Base-by-base conservation (phyloP, 2,329 filamentous ascomycete species). In the Cladosporium sp. region DNA sequence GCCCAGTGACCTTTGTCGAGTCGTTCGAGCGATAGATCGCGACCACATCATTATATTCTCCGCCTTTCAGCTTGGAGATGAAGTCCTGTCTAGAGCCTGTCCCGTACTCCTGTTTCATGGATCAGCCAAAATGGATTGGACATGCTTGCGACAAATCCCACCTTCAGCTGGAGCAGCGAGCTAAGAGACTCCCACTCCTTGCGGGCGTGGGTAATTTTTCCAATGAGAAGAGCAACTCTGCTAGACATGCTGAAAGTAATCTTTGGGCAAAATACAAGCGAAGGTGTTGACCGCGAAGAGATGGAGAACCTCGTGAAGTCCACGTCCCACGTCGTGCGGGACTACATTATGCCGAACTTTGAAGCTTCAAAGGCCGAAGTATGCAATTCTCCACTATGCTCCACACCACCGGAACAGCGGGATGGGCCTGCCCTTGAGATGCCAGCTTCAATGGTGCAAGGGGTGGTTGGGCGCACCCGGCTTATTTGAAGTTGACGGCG, bases 11-110 rank as follows among this genome's bases (percentile, higher is more conserved):
- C 18, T 68, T 70, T 31, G 82, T 85, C 8, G 84, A 87, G 44
- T 80, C 78, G 72, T 88, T 88, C 57, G 84, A 87, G 64, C 86
- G 83, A 74, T 86, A 88, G 58, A 88, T 81, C 0, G 78, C 85
- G 33, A 84, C 79, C 1, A 87, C 81, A 69, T 83, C 82, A 62
- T 87, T 80, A 67, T 84, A 87, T 53, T 82, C 76, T 46, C 84
- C 85, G n/a, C 78, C 77, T 67, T 82, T 82, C 75, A 83, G 83
- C 64, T 83, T 84, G 58, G 80, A 77, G 31, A 88, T 75, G 73
- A 88, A 88, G 31, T 86, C 82, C 52, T 83, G 79, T 33, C 85
- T 78, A 16, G 80, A 82, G 63, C 85, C 86, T 23, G 74, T 73
- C 40, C 80, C 79, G 72, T 85, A 87, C 76, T 87, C 84, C 80